Conservation (phyloP, 1,284 basidiomycete genomes). For the Cerioporus squamosus region DNA sequence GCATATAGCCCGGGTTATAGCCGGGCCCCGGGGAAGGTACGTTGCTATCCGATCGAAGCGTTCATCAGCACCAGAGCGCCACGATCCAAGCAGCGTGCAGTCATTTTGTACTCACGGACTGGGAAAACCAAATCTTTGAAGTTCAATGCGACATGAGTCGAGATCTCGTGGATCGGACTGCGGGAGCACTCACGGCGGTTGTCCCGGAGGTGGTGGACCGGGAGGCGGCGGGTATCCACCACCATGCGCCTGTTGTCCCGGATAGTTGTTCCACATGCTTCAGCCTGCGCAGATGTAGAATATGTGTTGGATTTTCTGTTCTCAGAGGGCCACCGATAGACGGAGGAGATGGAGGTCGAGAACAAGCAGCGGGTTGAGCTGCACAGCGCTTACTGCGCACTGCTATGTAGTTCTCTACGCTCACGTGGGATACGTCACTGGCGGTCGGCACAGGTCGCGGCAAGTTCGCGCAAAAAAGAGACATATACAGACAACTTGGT, state of each 20-base stretch:
- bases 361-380: neutral
- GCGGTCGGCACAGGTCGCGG: neutral
- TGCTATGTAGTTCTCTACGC: neutral
- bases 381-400: constrained; percentile 1
- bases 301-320: neutral
- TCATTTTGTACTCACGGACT: constrained; percentile 7
- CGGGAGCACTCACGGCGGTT: constrained; percentile 23
- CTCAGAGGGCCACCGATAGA: neutral
- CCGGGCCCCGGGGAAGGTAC: constrained; percentile 16
- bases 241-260: constrained; percentile 12
- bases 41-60: constrained; percentile 3
- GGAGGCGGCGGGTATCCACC: constrained; percentile 39
- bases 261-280: constrained; percentile 23
- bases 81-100: neutral
- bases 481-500: too few species aligned
- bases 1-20: constrained; percentile 28
- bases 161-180: neutral
- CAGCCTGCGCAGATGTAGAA: too few species aligned
- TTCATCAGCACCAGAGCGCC: neutral
- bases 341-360: constrained; percentile 5
- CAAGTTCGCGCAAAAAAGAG: too few species aligned
- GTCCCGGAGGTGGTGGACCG: constrained; percentile 35
- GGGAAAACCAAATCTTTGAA: constrained; percentile 9
- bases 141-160: neutral
- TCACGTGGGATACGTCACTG: constrained; percentile 14